Evolutionary conservation across 495 filamentous ascomycete species (phyloP).

Genomic region (Aspergillus ostianus): DNA sequence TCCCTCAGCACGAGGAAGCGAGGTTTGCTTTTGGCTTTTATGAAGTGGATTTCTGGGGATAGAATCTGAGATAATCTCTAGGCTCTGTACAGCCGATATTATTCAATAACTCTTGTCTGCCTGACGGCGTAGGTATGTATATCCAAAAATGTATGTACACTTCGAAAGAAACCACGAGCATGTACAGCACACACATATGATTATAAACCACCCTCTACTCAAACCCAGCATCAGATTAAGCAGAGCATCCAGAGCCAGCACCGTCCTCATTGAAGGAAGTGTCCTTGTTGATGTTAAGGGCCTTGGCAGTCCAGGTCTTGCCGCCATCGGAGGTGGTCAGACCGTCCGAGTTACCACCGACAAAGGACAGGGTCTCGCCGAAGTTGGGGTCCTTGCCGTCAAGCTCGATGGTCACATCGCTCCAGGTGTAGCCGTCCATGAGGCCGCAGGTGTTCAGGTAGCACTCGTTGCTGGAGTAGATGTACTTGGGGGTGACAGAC

Average conservation of each 20-base stretch:
- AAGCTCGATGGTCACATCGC: constrained; percentile 21
- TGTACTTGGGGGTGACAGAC: constrained; percentile 12
- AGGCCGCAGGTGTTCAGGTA: constrained; percentile 22
- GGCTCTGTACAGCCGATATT: no score
- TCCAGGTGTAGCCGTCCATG: constrained; percentile 16
- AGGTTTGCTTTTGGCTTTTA: no score
- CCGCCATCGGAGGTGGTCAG: constrained; percentile 19
- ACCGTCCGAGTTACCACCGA: constrained; percentile 10
- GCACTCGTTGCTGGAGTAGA: constrained; percentile 27
- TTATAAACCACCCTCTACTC: no score
- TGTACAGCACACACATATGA: no score
- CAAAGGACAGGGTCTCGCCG: constrained; percentile 14
- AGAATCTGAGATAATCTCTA: no score
- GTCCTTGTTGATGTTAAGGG: constrained; percentile 15
- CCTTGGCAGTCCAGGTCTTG: constrained; percentile 19
- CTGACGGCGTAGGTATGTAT: no score
- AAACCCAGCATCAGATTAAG: constrained; percentile 3
- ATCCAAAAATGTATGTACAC: no score
- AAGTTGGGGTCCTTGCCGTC: constrained; percentile 17
- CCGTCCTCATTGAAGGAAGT: constrained; percentile 2
- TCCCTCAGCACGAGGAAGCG: no score
- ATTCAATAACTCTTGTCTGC: no score
- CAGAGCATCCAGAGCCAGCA: constrained; percentile 25
- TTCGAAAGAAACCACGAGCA: no score
- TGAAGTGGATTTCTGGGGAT: no score